Conservation (phyloP, 73 alveolate genomes). For the Uronychia setigera region DNA sequence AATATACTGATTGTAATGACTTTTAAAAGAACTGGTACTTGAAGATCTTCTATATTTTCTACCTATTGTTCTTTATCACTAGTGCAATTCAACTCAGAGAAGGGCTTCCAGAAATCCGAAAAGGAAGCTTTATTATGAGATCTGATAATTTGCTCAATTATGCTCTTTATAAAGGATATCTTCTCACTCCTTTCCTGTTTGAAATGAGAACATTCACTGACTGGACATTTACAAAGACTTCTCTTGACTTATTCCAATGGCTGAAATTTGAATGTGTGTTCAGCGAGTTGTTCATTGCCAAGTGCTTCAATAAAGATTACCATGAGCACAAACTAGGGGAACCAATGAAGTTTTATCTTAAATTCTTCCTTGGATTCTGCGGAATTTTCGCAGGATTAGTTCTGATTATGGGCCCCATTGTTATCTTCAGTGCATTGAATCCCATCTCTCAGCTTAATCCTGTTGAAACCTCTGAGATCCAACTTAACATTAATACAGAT, state of each 20-base stretch:
- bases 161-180: conserved; percentile 60
- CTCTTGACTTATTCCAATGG: conserved; percentile 90
- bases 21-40: conserved; percentile 50
- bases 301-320: conserved; percentile 48
- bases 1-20: conserved; percentile 40
- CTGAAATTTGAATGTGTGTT: conserved; percentile 86
- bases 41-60: conserved; percentile 81
- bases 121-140: conserved; percentile 80
- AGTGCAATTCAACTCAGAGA: conserved; percentile 86
- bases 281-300: conserved; percentile 78
- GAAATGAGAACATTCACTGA: conserved; percentile 88
- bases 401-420: conserved; percentile 82
- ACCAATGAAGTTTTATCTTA: conserved; percentile 47
- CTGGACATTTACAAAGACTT: conserved; percentile 90
- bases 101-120: conserved; percentile 91
- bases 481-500: conserved; percentile 40
- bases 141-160: conserved; percentile 51
- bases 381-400: conserved; percentile 64
- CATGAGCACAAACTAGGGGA: conserved; percentile 64
- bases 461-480: conserved; percentile 71
- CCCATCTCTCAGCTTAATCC: conserved; percentile 81
- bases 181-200: conserved; percentile 82
- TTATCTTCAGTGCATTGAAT: conserved; percentile 84
- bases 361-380: conserved; percentile 70
- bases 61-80: conserved; percentile 78